Evolutionary conservation across 441 rosid genomes (phyloP).

Genomic region (Bocquillonia castaneifolia): DNA sequence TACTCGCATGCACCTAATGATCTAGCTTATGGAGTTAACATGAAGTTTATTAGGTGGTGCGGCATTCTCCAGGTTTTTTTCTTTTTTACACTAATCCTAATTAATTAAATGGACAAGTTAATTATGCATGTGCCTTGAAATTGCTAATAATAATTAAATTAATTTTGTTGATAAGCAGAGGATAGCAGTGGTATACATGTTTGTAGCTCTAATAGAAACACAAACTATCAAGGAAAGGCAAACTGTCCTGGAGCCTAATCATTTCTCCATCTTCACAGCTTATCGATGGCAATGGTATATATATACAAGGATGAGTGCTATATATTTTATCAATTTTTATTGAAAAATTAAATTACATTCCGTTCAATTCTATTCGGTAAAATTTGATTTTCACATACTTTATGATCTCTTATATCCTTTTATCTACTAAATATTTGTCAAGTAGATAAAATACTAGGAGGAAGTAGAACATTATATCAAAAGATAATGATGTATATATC

Average conservation of each 20-base stretch:
- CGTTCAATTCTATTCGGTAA: too few species aligned
- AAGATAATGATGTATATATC: neutral
- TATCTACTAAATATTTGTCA: too few species aligned
- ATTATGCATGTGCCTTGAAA: too few species aligned
- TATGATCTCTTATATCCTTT: too few species aligned
- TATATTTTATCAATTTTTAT: too few species aligned
- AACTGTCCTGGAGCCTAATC: slow-evolving; percentile 31
- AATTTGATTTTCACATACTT: too few species aligned
- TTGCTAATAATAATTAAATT: neutral
- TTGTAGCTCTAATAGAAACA: slow-evolving; percentile 58
- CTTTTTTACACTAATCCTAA: neutral
- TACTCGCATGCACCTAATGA: slow-evolving; percentile 58
- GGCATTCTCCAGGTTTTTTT: slow-evolving; percentile 65
- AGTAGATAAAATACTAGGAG: too few species aligned
- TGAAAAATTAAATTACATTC: too few species aligned
- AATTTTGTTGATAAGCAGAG: slow-evolving; percentile 37
- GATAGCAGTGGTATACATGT: slow-evolving; percentile 56
- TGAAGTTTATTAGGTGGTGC: slow-evolving; percentile 57
- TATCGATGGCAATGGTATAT: slow-evolving; percentile 60
- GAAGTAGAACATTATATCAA: too few species aligned
- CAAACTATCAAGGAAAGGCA: slow-evolving; percentile 50
- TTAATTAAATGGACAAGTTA: neutral
- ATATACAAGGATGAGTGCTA: neutral
- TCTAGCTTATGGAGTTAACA: slow-evolving; percentile 60
- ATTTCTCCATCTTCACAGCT: slow-evolving; percentile 46